Conservation (phyloP, 495 filamentous ascomycete species). For the Aspergillus nanangensis region DNA sequence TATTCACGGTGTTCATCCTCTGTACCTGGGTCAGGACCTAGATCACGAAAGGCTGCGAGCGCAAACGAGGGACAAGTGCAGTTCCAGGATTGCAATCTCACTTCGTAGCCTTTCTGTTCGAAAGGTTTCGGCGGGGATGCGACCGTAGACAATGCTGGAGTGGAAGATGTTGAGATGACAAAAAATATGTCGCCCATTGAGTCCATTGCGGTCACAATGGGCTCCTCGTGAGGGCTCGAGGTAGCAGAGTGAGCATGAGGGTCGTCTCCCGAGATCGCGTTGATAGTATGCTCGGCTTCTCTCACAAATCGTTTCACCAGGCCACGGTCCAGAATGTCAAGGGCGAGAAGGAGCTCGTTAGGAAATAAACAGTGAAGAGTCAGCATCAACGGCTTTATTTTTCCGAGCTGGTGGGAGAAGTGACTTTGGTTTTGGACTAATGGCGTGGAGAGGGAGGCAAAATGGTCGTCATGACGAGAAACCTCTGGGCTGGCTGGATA, state of each 20-base stretch:
- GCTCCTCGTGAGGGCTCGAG: neutral
- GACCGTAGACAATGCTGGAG: slow-evolving; percentile 20
- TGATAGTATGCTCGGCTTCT: slow-evolving; percentile 8
- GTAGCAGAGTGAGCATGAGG: neutral
- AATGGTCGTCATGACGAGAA: neutral
- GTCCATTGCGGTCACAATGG: slow-evolving; percentile 1
- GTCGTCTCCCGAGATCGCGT: neutral
- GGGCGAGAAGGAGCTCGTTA: slow-evolving; percentile 60
- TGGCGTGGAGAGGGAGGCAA: neutral
- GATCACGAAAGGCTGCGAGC: slow-evolving; percentile 58
- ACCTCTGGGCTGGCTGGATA: neutral
- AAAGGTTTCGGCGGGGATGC: slow-evolving; percentile 11
- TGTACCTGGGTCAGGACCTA: slow-evolving; percentile 2
- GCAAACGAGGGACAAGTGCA: slow-evolving; percentile 84
- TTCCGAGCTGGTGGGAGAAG: slow-evolving; percentile 16
- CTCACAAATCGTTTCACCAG: slow-evolving; percentile 49
- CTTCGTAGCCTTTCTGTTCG: slow-evolving; percentile 53
- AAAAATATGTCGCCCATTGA: slow-evolving; percentile 24
- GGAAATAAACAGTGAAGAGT: slow-evolving; percentile 54
- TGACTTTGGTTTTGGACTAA: slow-evolving; percentile 5
- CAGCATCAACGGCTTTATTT: slow-evolving; percentile 39
- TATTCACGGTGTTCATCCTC: slow-evolving; percentile 5
- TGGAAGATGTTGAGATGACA: slow-evolving; percentile 43
- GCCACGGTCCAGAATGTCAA: slow-evolving; percentile 75
- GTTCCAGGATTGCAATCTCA: slow-evolving; percentile 75